Evolutionary conservation across 768 basidiomycete genomes (phyloP), one percentile per base, ranked within the genome.

Genomic region (Lactarius evosmus): DNA sequence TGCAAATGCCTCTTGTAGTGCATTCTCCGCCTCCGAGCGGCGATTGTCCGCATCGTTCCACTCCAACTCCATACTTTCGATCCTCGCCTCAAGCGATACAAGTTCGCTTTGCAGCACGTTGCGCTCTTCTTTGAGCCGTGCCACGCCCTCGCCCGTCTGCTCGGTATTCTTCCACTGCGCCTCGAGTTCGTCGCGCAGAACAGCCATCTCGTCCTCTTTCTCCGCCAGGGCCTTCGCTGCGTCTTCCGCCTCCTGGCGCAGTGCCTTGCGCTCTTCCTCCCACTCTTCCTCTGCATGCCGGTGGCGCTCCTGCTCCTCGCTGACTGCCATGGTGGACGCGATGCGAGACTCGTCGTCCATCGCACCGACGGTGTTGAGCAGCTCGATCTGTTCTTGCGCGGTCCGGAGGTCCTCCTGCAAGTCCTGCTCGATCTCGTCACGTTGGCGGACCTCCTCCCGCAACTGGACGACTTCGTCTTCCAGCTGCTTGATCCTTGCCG

Each of bases 161-260:
- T 89, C 87, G 8, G 87, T 84, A 61, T 84, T 77, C 36, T 78
- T 76, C 88, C 88, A 90, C 73, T 90, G 88, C 11, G 84, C 83
- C 69, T 90, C 85, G 34, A 90, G 72, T 73, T 92, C 88, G 0
- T 73, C 71, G 71, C 86, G 85, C 66, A 89, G 73, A 27, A 82
- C 56, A 4, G 60, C 67, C 33, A 75, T 58, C 60, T 77, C 74
- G 32, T 73, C 70, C 51, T 74, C 74, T 51, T 69, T 69, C 46
- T 66, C 62, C 41, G 67, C 60, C 9, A 74, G 61, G 60, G 84
- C 78, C 44, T 79, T 77, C 53, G 80, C 76, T 16, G 68, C 67
- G 32, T 65, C 68, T 32, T 69, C 68, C 9, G 75, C 59, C 65
- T 84, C 77, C 16, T 77, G 76, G 59, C 80, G 76, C 40, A 82